Conservation (phyloP, 2,329 filamentous ascomycete species). For the Fusarium liriodendri region DNA sequence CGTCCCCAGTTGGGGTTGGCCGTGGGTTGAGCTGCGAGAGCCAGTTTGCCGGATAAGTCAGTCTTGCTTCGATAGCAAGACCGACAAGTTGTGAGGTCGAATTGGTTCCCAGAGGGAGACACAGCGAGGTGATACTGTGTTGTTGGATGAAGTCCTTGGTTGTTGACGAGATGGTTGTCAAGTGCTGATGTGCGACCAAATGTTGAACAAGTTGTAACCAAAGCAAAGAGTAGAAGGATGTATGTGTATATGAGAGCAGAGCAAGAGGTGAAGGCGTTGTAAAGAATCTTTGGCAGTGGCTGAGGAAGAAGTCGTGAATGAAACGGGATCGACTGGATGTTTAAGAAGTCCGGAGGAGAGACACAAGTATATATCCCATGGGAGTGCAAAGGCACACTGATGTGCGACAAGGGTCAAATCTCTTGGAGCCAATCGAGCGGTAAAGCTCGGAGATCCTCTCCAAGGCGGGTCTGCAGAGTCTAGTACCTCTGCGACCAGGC, state of each 20-base stretch:
- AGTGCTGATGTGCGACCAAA: constrained; percentile 22
- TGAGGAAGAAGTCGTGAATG: constrained; percentile 39
- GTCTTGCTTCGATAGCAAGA: constrained; percentile 43
- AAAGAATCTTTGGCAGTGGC: constrained; percentile 23
- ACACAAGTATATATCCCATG: constrained; percentile 44
- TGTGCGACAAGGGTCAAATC: constrained; percentile 45
- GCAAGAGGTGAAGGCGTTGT: constrained; percentile 18
- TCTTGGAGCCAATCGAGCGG: constrained; percentile 48
- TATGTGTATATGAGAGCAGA: constrained; percentile 35
- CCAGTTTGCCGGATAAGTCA: constrained; percentile 52
- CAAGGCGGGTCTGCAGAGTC: constrained; percentile 36
- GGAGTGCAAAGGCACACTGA: constrained; percentile 39
- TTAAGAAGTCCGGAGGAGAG: constrained; percentile 41
- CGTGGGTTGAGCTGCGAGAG: constrained; percentile 59
- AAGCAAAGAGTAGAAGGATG: constrained; percentile 14
- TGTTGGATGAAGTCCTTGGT: constrained; percentile 11
- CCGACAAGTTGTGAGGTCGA: constrained; percentile 18
- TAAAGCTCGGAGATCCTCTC: constrained; percentile 46
- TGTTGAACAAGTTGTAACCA: constrained; percentile 3
- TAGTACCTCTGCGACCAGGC: constrained; percentile 40
- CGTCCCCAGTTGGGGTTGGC: constrained; percentile 64
- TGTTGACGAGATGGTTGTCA: constrained; percentile 7
- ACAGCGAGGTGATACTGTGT: constrained; percentile 10
- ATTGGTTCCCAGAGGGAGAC: constrained; percentile 4
- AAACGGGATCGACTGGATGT: constrained; percentile 36